Evolutionary conservation across 2,329 filamentous ascomycete genomes (phyloP).

Genomic region (Ophiostoma ulmi): DNA sequence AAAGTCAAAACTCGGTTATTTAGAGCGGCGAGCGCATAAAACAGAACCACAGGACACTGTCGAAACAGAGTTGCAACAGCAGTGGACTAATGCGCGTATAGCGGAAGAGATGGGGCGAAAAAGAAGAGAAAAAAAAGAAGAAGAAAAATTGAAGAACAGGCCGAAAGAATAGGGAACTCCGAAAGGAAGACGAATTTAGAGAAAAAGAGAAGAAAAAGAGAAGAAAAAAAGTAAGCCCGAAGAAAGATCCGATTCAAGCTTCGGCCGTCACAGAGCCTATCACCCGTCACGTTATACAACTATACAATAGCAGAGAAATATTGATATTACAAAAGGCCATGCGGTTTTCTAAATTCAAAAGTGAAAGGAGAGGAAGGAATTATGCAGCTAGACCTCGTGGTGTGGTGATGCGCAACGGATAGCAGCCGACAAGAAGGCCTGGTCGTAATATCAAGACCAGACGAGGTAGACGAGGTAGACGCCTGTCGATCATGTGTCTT

Average conservation of each 20-base stretch:
- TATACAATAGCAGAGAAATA: background rate
- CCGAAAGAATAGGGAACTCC: background rate
- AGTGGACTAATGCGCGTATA: background rate
- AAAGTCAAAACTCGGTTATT: background rate
- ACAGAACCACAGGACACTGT: background rate
- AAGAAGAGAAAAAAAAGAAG: background rate
- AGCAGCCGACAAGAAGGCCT: background rate
- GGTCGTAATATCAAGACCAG: background rate
- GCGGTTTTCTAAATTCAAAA: background rate
- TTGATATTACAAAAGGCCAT: background rate
- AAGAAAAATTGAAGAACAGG: background rate
- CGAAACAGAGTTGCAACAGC: constrained; percentile 10
- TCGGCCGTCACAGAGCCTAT: background rate
- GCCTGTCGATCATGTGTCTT: constrained; percentile 2
- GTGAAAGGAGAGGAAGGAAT: background rate
- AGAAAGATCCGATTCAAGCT: background rate
- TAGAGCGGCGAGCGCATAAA: background rate
- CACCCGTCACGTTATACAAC: background rate
- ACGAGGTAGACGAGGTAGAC: background rate
- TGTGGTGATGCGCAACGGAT: background rate
- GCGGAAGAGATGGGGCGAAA: constrained; percentile 5
- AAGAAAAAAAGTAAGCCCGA: background rate
- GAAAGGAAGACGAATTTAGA: background rate
- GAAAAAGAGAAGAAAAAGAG: background rate
- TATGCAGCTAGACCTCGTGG: background rate